These are phyloP conservation scores for Andrographis paniculata DNA, from an alignment of 305 asterid species.

Conservation along the genomic window DNA sequence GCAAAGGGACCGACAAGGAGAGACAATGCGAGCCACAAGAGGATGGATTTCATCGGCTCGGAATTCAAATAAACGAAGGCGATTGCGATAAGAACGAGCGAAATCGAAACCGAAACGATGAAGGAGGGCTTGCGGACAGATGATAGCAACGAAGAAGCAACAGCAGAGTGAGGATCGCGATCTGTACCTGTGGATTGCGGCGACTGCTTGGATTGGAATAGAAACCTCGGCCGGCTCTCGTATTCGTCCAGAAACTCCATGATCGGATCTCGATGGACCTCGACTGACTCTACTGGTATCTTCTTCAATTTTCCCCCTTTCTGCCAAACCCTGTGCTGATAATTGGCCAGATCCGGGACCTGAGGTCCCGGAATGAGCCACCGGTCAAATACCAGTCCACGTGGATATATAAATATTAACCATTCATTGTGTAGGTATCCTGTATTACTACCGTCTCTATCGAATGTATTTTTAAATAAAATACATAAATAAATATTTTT, in stretches of 20 bases:
- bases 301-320: too few species aligned
- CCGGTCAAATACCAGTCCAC: too few species aligned
- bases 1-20: constrained; percentile 83
- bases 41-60: constrained; percentile 58
- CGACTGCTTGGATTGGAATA: constrained; percentile 53
- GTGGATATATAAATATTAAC: too few species aligned
- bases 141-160: constrained; percentile 10
- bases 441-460: too few species aligned
- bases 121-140: constrained; percentile 46
- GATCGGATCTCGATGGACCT: neutral
- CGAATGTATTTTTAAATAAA: too few species aligned
- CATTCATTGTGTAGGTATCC: too few species aligned
- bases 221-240: constrained; percentile 67
- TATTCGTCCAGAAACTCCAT: constrained; percentile 81
- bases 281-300: too few species aligned
- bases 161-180: constrained; percentile 14
- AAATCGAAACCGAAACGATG: constrained; percentile 38
- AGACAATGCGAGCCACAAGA: constrained; percentile 67
- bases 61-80: constrained; percentile 40
- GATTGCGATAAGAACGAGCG: constrained; percentile 29
- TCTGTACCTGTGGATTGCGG: constrained; percentile 25
- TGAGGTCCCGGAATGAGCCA: too few species aligned
- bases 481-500: too few species aligned
- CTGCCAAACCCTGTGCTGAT: too few species aligned
- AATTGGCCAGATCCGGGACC: too few species aligned